These are phyloP conservation scores for Hyaloscypha variabilis DNA, from an alignment of 495 filamentous ascomycete genomes.

Conservation along the genomic window DNA sequence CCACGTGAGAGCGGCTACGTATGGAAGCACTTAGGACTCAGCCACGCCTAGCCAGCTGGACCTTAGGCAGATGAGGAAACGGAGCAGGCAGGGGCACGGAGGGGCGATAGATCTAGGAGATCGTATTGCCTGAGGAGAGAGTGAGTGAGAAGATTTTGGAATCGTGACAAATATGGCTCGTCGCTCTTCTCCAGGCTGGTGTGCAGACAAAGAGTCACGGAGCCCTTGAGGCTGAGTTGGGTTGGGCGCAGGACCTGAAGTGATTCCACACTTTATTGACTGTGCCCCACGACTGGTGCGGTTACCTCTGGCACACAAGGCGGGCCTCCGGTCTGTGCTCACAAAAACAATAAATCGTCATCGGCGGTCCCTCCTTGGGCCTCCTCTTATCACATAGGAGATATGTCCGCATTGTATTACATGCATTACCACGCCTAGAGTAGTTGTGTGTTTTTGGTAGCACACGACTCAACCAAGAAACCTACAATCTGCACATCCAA, in stretches of 20 bases:
- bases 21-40: not conserved
- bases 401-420: not conserved
- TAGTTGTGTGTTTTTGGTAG: not conserved
- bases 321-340: not conserved
- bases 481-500: not conserved
- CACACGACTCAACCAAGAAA: not conserved
- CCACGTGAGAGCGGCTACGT: conserved; percentile 6
- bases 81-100: not conserved
- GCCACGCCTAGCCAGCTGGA: conserved; percentile 1
- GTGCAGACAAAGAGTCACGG: not conserved
- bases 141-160: not conserved
- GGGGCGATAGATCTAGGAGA: not conserved
- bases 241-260: not conserved
- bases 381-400: not conserved
- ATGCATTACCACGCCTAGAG: not conserved
- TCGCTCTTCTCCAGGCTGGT: not conserved
- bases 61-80: not conserved
- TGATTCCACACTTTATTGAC: conserved; percentile 1
- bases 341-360: not conserved
- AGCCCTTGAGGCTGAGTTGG: not conserved
- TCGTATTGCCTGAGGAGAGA: too few species aligned
- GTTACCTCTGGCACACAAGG: not conserved
- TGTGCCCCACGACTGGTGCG: not conserved
- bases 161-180: not conserved
- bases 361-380: not conserved